phyloP scores from a whole-genome alignment of 2,329 filamentous ascomycete genomes.

The Claviceps pazoutovae region DNA sequence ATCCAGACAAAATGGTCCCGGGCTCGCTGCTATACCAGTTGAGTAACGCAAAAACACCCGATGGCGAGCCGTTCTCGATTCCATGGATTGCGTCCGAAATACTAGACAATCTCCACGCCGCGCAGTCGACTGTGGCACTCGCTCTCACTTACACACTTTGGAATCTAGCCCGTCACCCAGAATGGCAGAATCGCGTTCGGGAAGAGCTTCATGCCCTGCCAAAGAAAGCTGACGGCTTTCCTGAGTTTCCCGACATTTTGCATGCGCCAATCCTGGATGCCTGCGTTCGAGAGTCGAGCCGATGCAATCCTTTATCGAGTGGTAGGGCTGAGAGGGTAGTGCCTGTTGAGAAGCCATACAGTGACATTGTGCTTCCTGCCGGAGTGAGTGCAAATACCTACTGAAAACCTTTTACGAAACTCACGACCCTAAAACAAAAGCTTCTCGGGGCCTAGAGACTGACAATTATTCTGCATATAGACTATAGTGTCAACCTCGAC shows the following conservation, averaged over 20 bases:
- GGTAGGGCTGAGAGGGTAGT: slow-evolving; percentile 4
- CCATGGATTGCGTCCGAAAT: slow-evolving; percentile 4
- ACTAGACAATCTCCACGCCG: slow-evolving; percentile 5
- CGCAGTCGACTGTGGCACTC: slow-evolving; percentile 3
- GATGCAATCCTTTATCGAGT: slow-evolving; percentile 2
- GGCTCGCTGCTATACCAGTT: slow-evolving; percentile 2
- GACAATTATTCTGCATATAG: neutral
- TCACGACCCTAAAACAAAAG: neutral
- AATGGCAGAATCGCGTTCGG: slow-evolving; percentile 1
- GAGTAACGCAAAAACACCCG: slow-evolving; percentile 1
- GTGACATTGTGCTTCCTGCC: neutral
- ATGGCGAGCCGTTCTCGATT: neutral
- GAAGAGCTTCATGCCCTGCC: slow-evolving; percentile 1
- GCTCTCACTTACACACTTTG: slow-evolving; percentile 3
- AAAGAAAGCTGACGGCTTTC: neutral
- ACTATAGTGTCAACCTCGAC: slow-evolving; percentile 5
- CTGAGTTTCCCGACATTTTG: slow-evolving; percentile 1
- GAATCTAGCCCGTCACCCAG: slow-evolving; percentile 1
- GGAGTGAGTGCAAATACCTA: neutral
- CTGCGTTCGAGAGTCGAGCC: slow-evolving; percentile 2
- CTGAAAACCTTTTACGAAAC: neutral
- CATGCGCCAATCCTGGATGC: slow-evolving; percentile 1
- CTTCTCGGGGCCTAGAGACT: neutral
- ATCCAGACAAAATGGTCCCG: neutral
- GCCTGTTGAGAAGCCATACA: neutral